Base-by-base conservation (phyloP, 768 basidiomycete genomes). In the Psilocybe tampanensis region DNA sequence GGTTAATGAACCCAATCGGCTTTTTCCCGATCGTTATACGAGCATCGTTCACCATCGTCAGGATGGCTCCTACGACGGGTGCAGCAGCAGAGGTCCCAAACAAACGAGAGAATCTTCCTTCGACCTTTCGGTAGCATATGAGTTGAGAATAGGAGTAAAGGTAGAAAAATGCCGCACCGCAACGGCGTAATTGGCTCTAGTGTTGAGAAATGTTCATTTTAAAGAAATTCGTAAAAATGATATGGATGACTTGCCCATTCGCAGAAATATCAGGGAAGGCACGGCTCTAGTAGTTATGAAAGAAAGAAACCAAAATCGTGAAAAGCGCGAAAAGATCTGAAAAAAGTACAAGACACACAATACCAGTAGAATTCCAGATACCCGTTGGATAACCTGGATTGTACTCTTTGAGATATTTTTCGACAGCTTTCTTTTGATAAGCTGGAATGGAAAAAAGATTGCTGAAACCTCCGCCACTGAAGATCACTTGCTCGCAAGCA, bases 21-120 rank as follows among this genome's bases (percentile, higher is more conserved):
- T 59, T 65, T 65, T 82, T 83, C 6, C 72, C 71, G 0, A 11
- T 0, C 3, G 69, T 65, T 33, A 85, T 65, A 4, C 83, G 79
- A 0, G 77, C 79, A 56, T 84, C 83, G 58, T 84, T 84, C 36
- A 84, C 63, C 71, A 83, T 70, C 5, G 83, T 69, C 42, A 84
- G 66, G 26, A 84, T 77, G 0, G 79, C 66, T 7, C 75, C 82
- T 12, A 83, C 68, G 9, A 81, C 80, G 1, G 83, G 82, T 0
- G 79, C 6, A 1, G 80, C 60, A 0, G 82, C 80, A 2, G 80
- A 82, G 1, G 82, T 84, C 11, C 83, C 83, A 51, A 73, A 80
- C 4, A 76, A 73, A 9, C 72, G 68, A 8, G 60, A 53, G 56
- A 81, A 79, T 56, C 61, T 13, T 6, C 74, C 75, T 17, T 75